Evolutionary conservation across 768 basidiomycete genomes (phyloP).

Genomic region (Lentinula edodes): DNA sequence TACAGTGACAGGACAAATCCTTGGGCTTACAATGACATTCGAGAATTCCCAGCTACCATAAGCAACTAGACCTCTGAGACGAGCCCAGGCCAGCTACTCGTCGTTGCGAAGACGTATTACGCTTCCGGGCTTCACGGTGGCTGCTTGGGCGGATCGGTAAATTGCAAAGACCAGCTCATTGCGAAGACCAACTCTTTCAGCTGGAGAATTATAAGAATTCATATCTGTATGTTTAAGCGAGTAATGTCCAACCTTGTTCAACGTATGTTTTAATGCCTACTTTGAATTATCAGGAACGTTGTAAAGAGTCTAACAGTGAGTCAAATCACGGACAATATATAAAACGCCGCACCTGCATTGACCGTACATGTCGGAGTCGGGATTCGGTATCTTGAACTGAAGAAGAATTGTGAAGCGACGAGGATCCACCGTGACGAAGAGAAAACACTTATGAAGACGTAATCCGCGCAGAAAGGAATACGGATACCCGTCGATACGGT

Average conservation of each 20-base stretch:
- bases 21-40: background rate
- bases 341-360: background rate
- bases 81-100: too few relatives aligned
- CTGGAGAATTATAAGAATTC: too few relatives aligned
- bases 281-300: too few relatives aligned
- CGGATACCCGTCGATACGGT: background rate
- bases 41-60: background rate
- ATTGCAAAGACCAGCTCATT: too few relatives aligned
- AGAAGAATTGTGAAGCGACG: background rate
- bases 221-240: too few relatives aligned
- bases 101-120: background rate
- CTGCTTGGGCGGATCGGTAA: background rate
- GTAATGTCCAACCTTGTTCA: too few relatives aligned
- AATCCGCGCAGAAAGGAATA: background rate
- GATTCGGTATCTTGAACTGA: background rate
- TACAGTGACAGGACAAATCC: background rate
- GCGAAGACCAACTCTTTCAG: too few relatives aligned
- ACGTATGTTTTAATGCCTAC: too few relatives aligned
- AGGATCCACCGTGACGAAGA: background rate
- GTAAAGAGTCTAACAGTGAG: background rate
- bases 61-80: too few relatives aligned
- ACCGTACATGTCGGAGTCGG: slow-evolving; percentile 2
- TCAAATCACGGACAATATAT: background rate
- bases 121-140: background rate
- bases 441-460: background rate